Conservation (phyloP, 371 early-diverging fungal genomes). For the Antonospora locustae region DNA sequence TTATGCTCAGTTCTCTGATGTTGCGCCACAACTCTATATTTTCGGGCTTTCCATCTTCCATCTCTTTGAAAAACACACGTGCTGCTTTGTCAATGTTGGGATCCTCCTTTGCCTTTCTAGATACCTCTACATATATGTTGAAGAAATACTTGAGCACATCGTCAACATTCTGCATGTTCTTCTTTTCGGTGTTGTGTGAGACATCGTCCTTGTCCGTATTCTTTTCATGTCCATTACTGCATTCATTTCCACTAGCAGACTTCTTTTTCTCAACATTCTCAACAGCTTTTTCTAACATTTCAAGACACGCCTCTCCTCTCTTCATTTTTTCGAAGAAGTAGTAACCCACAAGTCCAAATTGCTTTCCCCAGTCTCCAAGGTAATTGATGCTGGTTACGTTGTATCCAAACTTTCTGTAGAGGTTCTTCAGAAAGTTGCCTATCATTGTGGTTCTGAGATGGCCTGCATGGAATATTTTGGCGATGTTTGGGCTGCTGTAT, state of each 20-base stretch:
- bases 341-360: constrained; percentile 85
- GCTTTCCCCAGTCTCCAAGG: constrained; percentile 99
- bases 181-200: too few relatives aligned
- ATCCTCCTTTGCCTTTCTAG: constrained; percentile 63
- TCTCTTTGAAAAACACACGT: constrained; percentile 77
- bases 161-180: too few relatives aligned
- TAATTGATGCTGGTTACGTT: constrained; percentile 78
- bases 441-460: constrained; percentile 92
- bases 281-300: too few relatives aligned
- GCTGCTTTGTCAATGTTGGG: constrained; percentile 67
- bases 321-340: too few relatives aligned
- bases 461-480: constrained; percentile 97
- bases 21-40: constrained; percentile 71
- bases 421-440: constrained; percentile 76
- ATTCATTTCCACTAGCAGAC: too few relatives aligned
- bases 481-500: constrained; percentile 92
- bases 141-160: constrained; percentile 84
- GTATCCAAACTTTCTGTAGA: constrained; percentile 71
- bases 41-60: constrained; percentile 83
- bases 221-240: constrained; percentile 66
- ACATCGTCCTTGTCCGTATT: too few relatives aligned
- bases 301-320: too few relatives aligned
- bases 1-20: constrained; percentile 79
- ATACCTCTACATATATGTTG: constrained; percentile 81
- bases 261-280: too few relatives aligned